phyloP scores from a whole-genome alignment of 2,329 filamentous ascomycete species.

The Passalora sequoiae region DNA sequence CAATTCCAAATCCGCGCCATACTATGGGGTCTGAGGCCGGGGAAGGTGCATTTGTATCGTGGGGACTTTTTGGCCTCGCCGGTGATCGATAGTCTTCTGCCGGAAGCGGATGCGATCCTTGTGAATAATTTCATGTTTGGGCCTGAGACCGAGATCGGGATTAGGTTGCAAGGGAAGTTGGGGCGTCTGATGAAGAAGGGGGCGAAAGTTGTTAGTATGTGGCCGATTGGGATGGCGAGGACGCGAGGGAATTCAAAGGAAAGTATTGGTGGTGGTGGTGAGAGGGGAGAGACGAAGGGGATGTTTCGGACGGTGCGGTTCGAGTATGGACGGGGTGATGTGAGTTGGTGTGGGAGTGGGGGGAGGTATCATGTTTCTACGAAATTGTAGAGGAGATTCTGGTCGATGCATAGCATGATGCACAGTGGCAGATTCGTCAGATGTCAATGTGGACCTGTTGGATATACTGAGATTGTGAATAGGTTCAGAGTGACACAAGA shows the following conservation, averaged over 20 bases:
- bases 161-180: constrained; percentile 70
- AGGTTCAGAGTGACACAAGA: too few relatives aligned
- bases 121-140: constrained; percentile 97
- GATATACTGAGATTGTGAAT: too few relatives aligned
- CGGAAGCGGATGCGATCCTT: constrained; percentile 82
- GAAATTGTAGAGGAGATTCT: too few relatives aligned
- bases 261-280: constrained; percentile 45
- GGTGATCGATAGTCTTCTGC: constrained; percentile 62
- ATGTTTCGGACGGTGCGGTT: constrained; percentile 71
- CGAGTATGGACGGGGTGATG: constrained; percentile 57
- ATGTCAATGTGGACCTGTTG: too few relatives aligned
- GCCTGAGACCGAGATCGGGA: constrained; percentile 70
- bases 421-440: too few relatives aligned
- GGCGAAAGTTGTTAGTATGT: constrained; percentile 80
- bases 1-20: constrained; percentile 77
- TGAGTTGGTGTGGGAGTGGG: constrained; percentile 82
- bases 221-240: constrained; percentile 78
- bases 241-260: constrained; percentile 60
- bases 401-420: too few relatives aligned
- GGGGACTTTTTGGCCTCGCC: constrained; percentile 75
- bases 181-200: constrained; percentile 75
- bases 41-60: constrained; percentile 68
- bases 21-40: constrained; percentile 80
- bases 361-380: constrained; percentile 83
- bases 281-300: constrained; percentile 56